phyloP scores from a whole-genome alignment of 2,329 filamentous ascomycete species.

The Piedraia hortae region DNA sequence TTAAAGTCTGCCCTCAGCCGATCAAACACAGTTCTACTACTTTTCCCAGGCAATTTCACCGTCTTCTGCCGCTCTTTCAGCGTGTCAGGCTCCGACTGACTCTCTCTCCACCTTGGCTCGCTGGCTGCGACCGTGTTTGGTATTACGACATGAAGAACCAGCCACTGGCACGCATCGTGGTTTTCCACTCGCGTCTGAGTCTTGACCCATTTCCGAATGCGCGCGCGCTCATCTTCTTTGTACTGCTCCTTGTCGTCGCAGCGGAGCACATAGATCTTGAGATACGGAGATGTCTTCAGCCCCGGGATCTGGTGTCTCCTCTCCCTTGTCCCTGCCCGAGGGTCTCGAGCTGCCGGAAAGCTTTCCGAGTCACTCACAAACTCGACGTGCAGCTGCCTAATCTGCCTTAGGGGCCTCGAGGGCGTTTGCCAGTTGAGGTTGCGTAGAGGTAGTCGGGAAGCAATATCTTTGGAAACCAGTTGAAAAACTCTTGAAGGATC shows the following conservation, averaged over 20 bases:
- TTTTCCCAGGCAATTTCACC: slow-evolving; percentile 49
- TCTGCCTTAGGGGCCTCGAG: slow-evolving; percentile 68
- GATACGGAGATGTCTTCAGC: slow-evolving; percentile 69
- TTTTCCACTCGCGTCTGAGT: slow-evolving; percentile 48
- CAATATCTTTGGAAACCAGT: slow-evolving; percentile 48
- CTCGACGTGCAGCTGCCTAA: slow-evolving; percentile 75
- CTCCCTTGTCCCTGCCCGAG: slow-evolving; percentile 16
- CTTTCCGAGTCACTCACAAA: slow-evolving; percentile 26
- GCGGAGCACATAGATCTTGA: slow-evolving; percentile 67
- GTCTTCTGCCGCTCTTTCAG: slow-evolving; percentile 37
- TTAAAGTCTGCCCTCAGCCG: slow-evolving; percentile 83
- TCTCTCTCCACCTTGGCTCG: slow-evolving; percentile 37
- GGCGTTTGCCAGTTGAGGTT: slow-evolving; percentile 97
- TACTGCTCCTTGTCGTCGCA: slow-evolving; percentile 94
- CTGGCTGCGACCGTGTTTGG: slow-evolving; percentile 60
- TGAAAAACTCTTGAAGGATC: slow-evolving; percentile 78
- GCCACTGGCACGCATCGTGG: slow-evolving; percentile 88
- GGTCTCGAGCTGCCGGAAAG: slow-evolving; percentile 5
- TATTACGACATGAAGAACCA: slow-evolving; percentile 76
- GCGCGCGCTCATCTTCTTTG: slow-evolving; percentile 49
- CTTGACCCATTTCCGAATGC: slow-evolving; percentile 67
- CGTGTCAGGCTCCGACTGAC: slow-evolving; percentile 22
- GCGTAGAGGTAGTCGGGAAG: slow-evolving; percentile 53
- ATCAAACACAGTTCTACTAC: slow-evolving; percentile 61
- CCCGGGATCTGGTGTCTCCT: slow-evolving; percentile 88